Evolutionary conservation across 169 alveolate genomes (phyloP), one percentile per base, ranked within the genome.

Genomic region (Eimeria zaria): DNA sequence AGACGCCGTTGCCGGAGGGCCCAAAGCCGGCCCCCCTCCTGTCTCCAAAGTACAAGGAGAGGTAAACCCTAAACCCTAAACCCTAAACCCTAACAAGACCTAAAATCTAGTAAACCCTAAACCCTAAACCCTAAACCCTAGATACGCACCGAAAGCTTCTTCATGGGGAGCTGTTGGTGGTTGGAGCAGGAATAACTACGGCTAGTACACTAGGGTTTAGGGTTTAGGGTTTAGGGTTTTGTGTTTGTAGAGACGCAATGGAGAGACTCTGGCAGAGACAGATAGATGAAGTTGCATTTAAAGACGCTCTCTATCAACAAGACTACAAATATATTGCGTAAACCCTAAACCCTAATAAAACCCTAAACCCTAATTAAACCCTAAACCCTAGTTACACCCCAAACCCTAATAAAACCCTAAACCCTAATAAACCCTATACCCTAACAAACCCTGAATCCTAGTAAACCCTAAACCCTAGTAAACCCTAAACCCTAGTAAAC

Each of bases 291-390:
- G 58, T 89, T 22, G 76, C 76, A 53, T 89, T 89, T 60, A 67
- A 73, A 58, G 95, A 76, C 6, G 95, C 95, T 16, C 88, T 89
- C 60, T 89, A 89, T 87, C 95, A 89, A 33, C 95, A 76, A 48
- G 76, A 89, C 41, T 55, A 27, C 11, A 69, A 67, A 46, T 58
- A 41, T 41, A 69, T 67, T 5, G 67, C 71, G 95, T 89, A 69
- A 71, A 39, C 84, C 84, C 55, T 73, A 73, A 73, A 64, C 74
- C 74, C 74, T 64, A 64, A 64, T 24, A 51, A 51, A 51, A n/a
- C 60, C 60, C 60, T 51, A 51, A 51, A 51, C 60, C 60, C 60
- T 51, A 51, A 51, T 51, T 9, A 51, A 51, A n/a, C n/a, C n/a
- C n/a, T n/a, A n/a, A n/a, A n/a, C n/a, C n/a, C n/a, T n/a, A n/a